Conservation (phyloP, 495 filamentous ascomycete genomes). For the Parachaetomium inaequale region DNA sequence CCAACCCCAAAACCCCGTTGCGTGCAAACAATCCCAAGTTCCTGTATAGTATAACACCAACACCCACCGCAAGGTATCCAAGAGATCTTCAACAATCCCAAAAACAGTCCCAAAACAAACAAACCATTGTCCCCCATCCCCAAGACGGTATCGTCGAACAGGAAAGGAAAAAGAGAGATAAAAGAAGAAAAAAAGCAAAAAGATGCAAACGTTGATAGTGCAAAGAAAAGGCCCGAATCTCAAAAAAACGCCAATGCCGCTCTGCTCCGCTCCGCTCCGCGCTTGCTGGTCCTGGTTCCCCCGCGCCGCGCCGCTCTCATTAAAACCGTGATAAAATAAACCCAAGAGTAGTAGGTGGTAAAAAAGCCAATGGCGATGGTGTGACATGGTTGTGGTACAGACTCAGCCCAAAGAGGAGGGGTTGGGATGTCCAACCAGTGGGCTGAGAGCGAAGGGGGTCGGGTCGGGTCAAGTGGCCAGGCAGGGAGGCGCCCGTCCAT, state of each 20-base stretch:
- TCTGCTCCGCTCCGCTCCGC: too few relatives aligned
- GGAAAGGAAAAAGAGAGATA: not conserved
- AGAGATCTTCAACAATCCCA: not conserved
- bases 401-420: not conserved
- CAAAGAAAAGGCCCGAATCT: not conserved
- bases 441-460: not conserved
- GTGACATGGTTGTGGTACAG: not conserved
- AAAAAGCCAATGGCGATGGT: not conserved
- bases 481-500: too few relatives aligned
- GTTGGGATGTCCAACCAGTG: too few relatives aligned
- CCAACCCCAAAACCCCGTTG: too few relatives aligned
- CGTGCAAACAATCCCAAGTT: not conserved
- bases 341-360: not conserved
- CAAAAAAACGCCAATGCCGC: not conserved
- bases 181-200: not conserved
- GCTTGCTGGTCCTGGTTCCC: not conserved
- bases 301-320: not conserved
- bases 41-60: slow-evolving; percentile 5
- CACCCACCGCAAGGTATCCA: not conserved
- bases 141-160: not conserved
- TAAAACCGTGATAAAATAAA: not conserved
- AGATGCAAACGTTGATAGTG: not conserved
- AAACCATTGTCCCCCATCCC: not conserved
- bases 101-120: not conserved
- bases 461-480: too few relatives aligned